Base-by-base conservation (phyloP, 495 filamentous ascomycete genomes). In the Tuber borchii region DNA sequence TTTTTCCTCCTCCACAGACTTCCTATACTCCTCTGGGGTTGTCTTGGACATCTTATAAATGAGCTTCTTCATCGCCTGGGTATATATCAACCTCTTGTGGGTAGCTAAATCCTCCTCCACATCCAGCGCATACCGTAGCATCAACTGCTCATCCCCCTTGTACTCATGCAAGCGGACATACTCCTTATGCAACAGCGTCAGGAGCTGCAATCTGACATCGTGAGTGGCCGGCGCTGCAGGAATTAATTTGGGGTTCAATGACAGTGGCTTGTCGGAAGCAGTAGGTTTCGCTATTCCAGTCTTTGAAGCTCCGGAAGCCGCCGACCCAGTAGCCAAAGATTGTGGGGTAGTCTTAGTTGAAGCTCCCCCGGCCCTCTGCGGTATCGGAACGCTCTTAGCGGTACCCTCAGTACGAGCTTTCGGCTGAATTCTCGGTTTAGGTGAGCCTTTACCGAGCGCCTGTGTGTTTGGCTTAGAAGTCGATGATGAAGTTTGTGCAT, bases 201-300 rank as follows among this genome's bases (percentile, higher is more conserved):
- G 82, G 2, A 93, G 88, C 65, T 88, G 86, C 43, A 90, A 82
- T 39, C 95, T 90, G 61, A 87, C 88, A 42, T 86, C 86, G 83
- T 96, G 93, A 5, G 85, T 80, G 5, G 91, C 91, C 17, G 95
- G 95, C 0, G 91, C 86, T 16, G 89, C 88, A 34, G 89, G 84
- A 8, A 99, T 84, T 77, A 92, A 88, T n/a, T 93, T 89, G 70
- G 96, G 96, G 77, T 94, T 97, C 56, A 97, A 85, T 7, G 87
- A 85, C 86, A 12, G 82, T 82, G 31, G 83, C 82, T 82, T 81
- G 73, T 82, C 78, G 39, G 81, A 71, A 78, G 85, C 86, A 46
- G 40, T 71, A 73, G 78, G 40, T n/a, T 77, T 76, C 45, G 48
- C 68, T 42, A 34, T 73, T 77, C 77, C 61, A 34, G 45, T 43